Conservation (phyloP, 306 rosid genomes). For the Cucurbita moschata region DNA sequence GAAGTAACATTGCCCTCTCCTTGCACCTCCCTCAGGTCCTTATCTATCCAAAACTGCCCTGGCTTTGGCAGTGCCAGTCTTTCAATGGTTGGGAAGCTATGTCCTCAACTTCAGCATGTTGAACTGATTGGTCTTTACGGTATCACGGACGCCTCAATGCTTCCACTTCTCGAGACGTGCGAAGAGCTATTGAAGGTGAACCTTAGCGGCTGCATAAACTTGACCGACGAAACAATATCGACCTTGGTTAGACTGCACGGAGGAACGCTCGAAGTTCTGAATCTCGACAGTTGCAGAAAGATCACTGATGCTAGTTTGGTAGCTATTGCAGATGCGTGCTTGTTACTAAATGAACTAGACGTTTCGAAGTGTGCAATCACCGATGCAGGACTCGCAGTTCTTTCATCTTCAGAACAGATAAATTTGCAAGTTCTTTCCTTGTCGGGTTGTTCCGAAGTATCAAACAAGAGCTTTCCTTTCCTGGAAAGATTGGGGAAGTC, state of each 20-base stretch:
- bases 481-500: slow-evolving; percentile 8
- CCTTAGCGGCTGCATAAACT: slow-evolving; percentile 7
- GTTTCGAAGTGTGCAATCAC: slow-evolving; percentile 6
- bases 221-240: not conserved
- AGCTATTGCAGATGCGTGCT: slow-evolving; percentile 4
- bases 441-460: slow-evolving; percentile 5
- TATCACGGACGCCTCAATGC: not conserved
- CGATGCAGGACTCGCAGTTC: not conserved
- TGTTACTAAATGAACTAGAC: slow-evolving; percentile 4
- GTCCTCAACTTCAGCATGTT: slow-evolving; percentile 6
- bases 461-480: slow-evolving; percentile 10
- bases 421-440: slow-evolving; percentile 9
- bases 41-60: slow-evolving; percentile 6
- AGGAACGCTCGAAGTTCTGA: not conserved
- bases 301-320: slow-evolving; percentile 8
- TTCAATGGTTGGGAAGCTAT: not conserved
- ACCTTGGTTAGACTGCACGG: slow-evolving; percentile 9
- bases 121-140: slow-evolving; percentile 7
- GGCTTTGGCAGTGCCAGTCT: slow-evolving; percentile 11
- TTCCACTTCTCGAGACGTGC: slow-evolving; percentile 8
- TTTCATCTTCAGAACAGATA: slow-evolving; percentile 1
- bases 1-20: not conserved
- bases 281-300: slow-evolving; percentile 7
- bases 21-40: slow-evolving; percentile 9
- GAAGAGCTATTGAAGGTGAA: slow-evolving; percentile 8